A percentile compares a stretch with the other conserved stretches of the same genome.
These are phyloP conservation scores for Cadophora sp. DNA, from an alignment of 2,329 filamentous ascomycete species.

Conservation along the genomic window DNA sequence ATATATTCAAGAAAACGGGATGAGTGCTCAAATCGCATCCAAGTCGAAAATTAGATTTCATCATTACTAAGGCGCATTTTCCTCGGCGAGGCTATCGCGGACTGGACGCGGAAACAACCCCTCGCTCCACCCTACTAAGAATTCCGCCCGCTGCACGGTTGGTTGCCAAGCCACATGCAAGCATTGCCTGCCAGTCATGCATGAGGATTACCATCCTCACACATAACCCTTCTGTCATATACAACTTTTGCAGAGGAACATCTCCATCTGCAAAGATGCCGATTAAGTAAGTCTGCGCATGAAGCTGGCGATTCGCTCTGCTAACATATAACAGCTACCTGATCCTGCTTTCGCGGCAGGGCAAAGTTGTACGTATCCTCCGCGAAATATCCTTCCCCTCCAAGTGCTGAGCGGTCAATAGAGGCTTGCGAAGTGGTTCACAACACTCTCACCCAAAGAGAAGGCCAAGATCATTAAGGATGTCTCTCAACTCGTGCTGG, in stretches of 20 bases:
- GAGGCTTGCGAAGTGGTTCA: conserved; percentile 99
- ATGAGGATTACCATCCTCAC: conserved; percentile 15
- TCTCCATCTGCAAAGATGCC: conserved; percentile 49
- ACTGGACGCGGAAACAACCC: conserved; percentile 5
- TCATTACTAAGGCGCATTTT: conserved; percentile 16
- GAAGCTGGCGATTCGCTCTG: not conserved
- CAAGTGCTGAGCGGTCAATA: conserved; percentile 50
- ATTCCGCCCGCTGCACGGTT: conserved; percentile 11
- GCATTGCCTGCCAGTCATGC: not conserved
- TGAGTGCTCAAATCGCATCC: not conserved
- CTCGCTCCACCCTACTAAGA: conserved; percentile 7
- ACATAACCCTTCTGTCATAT: conserved; percentile 11
- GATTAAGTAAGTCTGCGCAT: conserved; percentile 53
- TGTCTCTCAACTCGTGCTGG: conserved; percentile 95
- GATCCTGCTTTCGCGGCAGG: conserved; percentile 95
- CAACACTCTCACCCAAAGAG: conserved; percentile 94
- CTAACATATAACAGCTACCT: conserved; percentile 73
- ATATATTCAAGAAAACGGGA: not conserved
- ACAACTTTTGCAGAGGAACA: conserved; percentile 14
- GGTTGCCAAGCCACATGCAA: not conserved
- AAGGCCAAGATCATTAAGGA: conserved; percentile 99
- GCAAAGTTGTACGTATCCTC: conserved; percentile 86
- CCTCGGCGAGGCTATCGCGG: conserved; percentile 13
- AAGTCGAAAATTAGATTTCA: conserved; percentile 10
- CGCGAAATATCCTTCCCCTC: conserved; percentile 1